Percentiles rank a stretch among this genome's conserved stretches.
These are phyloP conservation scores for Tulasnella calospora DNA, from an alignment of 768 basidiomycete genomes.

Conservation along the genomic window DNA sequence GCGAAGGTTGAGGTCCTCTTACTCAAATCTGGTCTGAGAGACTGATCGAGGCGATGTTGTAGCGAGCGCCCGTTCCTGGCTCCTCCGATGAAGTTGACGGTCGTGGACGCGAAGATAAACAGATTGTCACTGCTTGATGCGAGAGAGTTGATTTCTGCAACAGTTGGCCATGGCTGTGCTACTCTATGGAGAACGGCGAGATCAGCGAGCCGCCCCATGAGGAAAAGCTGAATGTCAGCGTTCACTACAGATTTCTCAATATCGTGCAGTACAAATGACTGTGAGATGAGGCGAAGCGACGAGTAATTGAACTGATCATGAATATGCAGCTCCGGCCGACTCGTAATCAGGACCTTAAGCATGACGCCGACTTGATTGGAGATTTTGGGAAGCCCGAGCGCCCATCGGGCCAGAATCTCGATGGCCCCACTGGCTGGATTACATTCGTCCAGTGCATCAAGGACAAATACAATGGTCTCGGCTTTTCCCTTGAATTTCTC, in stretches of 20 bases:
- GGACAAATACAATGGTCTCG: constrained; percentile 34
- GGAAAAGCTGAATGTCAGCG: constrained; percentile 23
- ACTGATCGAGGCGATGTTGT: no score
- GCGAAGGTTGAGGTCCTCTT: no score
- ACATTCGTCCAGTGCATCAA: constrained; percentile 42
- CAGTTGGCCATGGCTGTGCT: neutral
- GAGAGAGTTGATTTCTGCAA: neutral
- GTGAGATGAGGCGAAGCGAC: neutral
- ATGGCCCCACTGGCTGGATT: constrained; percentile 1
- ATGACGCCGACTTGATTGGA: constrained; percentile 36
- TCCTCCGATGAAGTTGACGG: no score
- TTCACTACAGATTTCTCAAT: no score
- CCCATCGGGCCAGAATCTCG: constrained; percentile 32
- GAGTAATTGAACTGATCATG: neutral
- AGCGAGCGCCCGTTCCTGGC: no score
- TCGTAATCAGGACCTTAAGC: constrained; percentile 33
- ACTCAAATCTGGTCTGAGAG: no score
- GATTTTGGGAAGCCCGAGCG: constrained; percentile 27
- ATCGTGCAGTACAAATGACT: constrained; percentile 11
- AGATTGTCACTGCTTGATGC: neutral
- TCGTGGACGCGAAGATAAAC: neutral
- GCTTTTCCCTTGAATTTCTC: neutral
- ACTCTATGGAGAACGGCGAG: neutral
- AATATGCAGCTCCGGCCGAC: no score
- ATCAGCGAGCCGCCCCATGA: no score